A percentile compares a stretch with the other conserved stretches of the same genome.
These are phyloP conservation scores for Simmondsia chinensis DNA, from an alignment of 148 eudicot genomes.

Conservation along the genomic window DNA sequence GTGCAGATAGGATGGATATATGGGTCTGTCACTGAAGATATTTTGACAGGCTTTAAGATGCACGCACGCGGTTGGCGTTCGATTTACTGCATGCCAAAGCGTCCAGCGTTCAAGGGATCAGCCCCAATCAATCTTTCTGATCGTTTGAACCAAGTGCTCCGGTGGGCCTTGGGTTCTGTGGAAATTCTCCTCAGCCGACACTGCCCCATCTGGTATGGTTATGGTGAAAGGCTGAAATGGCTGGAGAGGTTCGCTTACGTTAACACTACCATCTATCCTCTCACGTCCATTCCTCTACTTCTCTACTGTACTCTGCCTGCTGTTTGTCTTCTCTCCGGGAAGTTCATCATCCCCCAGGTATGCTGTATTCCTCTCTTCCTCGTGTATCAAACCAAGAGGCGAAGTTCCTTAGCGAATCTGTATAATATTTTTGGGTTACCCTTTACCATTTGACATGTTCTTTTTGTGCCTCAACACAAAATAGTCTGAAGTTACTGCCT, in stretches of 20 bases:
- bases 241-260: conserved; percentile 65
- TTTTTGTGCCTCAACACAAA: no score
- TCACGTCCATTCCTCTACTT: conserved; percentile 63
- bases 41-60: conserved; percentile 88
- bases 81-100: conserved; percentile 71
- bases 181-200: conserved; percentile 77
- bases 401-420: no score
- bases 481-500: no score
- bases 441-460: no score
- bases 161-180: conserved; percentile 88
- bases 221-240: conserved; percentile 62
- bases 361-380: background rate
- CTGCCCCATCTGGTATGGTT: conserved; percentile 82
- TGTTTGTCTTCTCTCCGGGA: conserved; percentile 60
- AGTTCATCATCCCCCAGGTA: conserved; percentile 76
- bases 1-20: conserved; percentile 90
- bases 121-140: conserved; percentile 87
- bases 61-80: conserved; percentile 94
- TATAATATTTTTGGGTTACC: no score
- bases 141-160: conserved; percentile 81
- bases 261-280: conserved; percentile 66
- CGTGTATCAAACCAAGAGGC: no score
- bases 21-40: conserved; percentile 90
- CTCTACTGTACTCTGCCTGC: conserved; percentile 63
- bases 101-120: conserved; percentile 85